A percentile compares a stretch with the other conserved stretches of the same genome.
Conservation (phyloP, 2,329 filamentous ascomycete genomes). For the Pyrenochaeta sp. region DNA sequence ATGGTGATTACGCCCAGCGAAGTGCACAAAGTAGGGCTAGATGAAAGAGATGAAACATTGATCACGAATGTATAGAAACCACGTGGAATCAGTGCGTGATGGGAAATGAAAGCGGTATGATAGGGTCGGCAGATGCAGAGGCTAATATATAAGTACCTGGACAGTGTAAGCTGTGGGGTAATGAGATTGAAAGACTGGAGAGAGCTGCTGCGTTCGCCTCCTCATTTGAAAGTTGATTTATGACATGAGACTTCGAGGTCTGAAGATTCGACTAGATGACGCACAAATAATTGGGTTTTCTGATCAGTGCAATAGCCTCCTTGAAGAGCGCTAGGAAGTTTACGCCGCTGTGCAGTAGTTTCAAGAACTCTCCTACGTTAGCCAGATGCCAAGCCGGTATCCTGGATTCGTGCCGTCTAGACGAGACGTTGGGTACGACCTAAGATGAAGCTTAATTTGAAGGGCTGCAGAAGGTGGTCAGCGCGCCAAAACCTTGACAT, state of each 20-base stretch:
- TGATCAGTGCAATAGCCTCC: not conserved
- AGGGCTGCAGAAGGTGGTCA: not conserved
- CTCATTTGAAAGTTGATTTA: not conserved
- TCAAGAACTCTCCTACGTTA: constrained; percentile 3
- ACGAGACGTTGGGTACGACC: constrained; percentile 8
- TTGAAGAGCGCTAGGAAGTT: not conserved
- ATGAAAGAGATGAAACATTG: constrained; percentile 33
- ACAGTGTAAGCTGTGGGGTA: constrained; percentile 26
- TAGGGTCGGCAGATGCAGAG: constrained; percentile 33
- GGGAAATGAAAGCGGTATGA: constrained; percentile 17
- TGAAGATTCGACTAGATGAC: not conserved
- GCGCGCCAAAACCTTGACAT: not conserved
- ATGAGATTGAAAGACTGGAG: constrained; percentile 8
- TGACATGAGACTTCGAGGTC: not conserved
- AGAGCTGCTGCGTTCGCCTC: not conserved
- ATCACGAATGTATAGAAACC: constrained; percentile 24
- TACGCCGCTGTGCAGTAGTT: not conserved
- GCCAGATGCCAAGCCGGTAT: constrained; percentile 14
- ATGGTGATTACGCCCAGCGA: constrained; percentile 11
- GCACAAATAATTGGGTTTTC: not conserved
- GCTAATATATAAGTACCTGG: constrained; percentile 22
- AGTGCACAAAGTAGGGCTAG: constrained; percentile 19
- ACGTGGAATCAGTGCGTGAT: constrained; percentile 19
- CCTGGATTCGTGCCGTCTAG: constrained; percentile 8
- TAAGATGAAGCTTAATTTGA: constrained; percentile 19